phyloP scores from a whole-genome alignment of 2,329 filamentous ascomycete genomes.

The Aspergillus pseudonomiae region DNA sequence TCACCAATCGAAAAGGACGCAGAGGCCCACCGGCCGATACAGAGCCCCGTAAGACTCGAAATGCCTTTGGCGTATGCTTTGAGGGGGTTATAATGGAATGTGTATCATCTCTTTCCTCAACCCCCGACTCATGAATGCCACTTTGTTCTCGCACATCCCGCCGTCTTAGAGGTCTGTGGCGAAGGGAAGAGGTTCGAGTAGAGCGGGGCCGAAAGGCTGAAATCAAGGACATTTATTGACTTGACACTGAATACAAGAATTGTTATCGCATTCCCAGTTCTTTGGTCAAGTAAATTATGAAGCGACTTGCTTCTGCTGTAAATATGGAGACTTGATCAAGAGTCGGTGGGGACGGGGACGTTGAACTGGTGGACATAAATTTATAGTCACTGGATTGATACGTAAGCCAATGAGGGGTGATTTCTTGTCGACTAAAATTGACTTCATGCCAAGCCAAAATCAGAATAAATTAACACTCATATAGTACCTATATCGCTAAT shows the following conservation, averaged over 20 bases:
- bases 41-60: conserved; percentile 33
- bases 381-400: not conserved
- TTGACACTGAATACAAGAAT: not conserved
- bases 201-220: conserved; percentile 40
- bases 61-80: conserved; percentile 39
- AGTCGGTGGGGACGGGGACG: not conserved
- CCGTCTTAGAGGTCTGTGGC: conserved; percentile 27
- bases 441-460: not conserved
- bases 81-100: conserved; percentile 43
- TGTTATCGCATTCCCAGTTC: not conserved
- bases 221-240: conserved; percentile 31
- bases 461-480: not conserved
- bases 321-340: not conserved
- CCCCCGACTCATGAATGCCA: conserved; percentile 10
- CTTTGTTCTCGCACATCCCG: conserved; percentile 13
- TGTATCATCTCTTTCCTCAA: conserved; percentile 29
- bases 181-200: conserved; percentile 29
- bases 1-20: conserved; percentile 57
- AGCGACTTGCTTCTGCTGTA: not conserved
- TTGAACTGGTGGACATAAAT: not conserved
- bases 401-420: not conserved
- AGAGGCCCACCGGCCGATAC: conserved; percentile 48
- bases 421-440: not conserved
- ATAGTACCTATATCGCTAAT: not conserved
- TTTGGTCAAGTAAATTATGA: not conserved